Evolutionary conservation across 495 filamentous ascomycete genomes (phyloP), one percentile per base, ranked within the genome.

Genomic region (Amniculicola lignicola): DNA sequence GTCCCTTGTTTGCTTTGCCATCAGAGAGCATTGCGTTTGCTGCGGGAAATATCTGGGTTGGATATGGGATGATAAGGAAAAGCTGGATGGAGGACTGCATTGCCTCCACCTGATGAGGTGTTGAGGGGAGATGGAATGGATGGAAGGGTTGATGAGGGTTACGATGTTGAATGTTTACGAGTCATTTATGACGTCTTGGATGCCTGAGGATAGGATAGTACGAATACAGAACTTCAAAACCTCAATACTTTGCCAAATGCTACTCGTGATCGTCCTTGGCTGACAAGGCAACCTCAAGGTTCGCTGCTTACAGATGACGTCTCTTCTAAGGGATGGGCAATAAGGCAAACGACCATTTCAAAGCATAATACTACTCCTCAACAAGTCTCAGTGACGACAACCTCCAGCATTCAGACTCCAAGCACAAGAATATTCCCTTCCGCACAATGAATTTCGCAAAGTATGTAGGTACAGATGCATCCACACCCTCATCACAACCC

Each of bases 1-100:
- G 35, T 21, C 42, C 46, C 58, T 56, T 61, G 51, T 50, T 56
- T 55, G 45, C 51, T 38, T 22, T 55, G 51, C 58, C 56, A 55
- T 16, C 44, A 50, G 45, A 41, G 37, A 56, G 58, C 51, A 51
- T 44, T 55, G 51, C 51, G n/a, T 55, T 55, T 55, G 49, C 50
- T 48, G 49, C 47, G 48, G 33, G 53, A 54, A 21, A 59, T 59
- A 59, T 27, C 42, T 28, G 31, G 11, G 44, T 33, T 33, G 52
- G 52, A 41, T 22, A 39, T 51, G 23, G 35, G 25, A 51, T 36
- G 25, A 43, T 37, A 60, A 37, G 6, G 50, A 39, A 51, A 39
- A n/a, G 3, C 14, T 12, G n/a, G 18, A 15, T n/a, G 24, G 1
- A n/a, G 24, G 33, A 6, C 1, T 6, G 10, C 21, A 45, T 16